Evolutionary conservation across 2,329 filamentous ascomycete species (phyloP), one percentile per base, ranked within the genome.

Genomic region (Fusarium sp.): DNA sequence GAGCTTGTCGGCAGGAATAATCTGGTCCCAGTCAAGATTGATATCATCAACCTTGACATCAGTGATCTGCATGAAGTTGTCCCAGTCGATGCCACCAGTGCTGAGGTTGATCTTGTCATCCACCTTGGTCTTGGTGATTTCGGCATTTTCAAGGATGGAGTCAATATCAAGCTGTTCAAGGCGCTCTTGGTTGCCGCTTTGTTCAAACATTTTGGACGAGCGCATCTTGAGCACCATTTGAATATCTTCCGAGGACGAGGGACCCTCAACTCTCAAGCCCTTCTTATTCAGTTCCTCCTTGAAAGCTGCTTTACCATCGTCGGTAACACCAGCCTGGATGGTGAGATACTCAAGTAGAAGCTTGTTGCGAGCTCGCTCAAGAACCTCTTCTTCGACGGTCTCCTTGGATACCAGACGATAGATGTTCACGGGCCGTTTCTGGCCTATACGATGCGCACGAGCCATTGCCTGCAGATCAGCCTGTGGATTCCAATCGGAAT

Each of bases 121-220:
- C 57, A 97, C 92, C 79, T 97, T 94, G 0, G 96, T 98, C 83
- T 97, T 95, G 74, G 97, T 97, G 73, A 98, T 90, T 81, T 99
- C 96, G 30, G 97, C 96, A 78, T 97, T 97, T 74, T 96, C 96
- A 16, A 99, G 88, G 38, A 99, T 96, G 10, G 94, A 93, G 77
- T 99, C 97, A 72, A 99, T 98, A 77, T 99, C 96, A 26, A 99
- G 89, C 80, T 97, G 94, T 80, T 99, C 96, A 7, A 99, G 86
- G 77, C 97, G 96, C 81, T 95, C 92, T 80, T 99, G 96, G 77
- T 99, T 99, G 62, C 93, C 93, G 12, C 92, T 96, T 78, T 97
- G 95, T 80, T 98, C 95, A 72, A 99, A 99, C 91, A 99, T 97
- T 80, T 96, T 97, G 77, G 97, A 96, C n/a, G 96, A 97, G 72